These are phyloP conservation scores for Hansenula sp. DNA, from an alignment of 1,139 yeast genomes.

Conservation along the genomic window DNA sequence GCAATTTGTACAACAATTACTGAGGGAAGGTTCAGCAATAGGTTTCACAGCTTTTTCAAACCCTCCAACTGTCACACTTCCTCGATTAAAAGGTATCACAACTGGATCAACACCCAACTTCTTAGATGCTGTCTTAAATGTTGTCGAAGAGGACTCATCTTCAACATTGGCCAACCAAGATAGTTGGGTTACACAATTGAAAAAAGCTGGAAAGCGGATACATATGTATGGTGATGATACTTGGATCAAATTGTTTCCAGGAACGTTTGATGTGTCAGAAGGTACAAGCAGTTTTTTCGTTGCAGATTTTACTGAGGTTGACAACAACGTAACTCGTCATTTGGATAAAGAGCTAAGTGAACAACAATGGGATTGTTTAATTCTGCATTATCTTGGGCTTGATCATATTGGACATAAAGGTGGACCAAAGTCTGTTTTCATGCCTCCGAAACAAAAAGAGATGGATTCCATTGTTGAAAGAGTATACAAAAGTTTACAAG, in stretches of 20 bases:
- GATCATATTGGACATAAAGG: conserved; percentile 98
- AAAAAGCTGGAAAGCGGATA: conserved; percentile 38
- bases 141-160: conserved; percentile 86
- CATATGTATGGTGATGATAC: conserved; percentile 97
- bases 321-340: conserved; percentile 88
- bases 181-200: conserved; percentile 79
- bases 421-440: conserved; percentile 76
- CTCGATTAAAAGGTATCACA: conserved; percentile 73
- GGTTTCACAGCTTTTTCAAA: conserved; percentile 90
- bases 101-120: conserved; percentile 81
- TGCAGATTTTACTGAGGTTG: conserved; percentile 91
- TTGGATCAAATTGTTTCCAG: conserved; percentile 86
- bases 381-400: conserved; percentile 86
- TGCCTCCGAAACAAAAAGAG: conserved; percentile 78
- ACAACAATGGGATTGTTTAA: conserved; percentile 73
- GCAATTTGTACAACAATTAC: conserved; percentile 58
- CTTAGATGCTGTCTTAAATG: conserved; percentile 83
- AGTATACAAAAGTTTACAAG: conserved; percentile 47
- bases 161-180: conserved; percentile 76
- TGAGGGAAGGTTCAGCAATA: conserved; percentile 66
- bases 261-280: conserved; percentile 58
- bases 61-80: conserved; percentile 83
- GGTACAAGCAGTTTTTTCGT: conserved; percentile 96
- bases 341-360: conserved; percentile 48
- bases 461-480: conserved; percentile 67